Percentiles rank a stretch among this genome's conserved stretches.
Conservation (phyloP, 768 basidiomycete species). For the Sporobolomyces roseus region DNA sequence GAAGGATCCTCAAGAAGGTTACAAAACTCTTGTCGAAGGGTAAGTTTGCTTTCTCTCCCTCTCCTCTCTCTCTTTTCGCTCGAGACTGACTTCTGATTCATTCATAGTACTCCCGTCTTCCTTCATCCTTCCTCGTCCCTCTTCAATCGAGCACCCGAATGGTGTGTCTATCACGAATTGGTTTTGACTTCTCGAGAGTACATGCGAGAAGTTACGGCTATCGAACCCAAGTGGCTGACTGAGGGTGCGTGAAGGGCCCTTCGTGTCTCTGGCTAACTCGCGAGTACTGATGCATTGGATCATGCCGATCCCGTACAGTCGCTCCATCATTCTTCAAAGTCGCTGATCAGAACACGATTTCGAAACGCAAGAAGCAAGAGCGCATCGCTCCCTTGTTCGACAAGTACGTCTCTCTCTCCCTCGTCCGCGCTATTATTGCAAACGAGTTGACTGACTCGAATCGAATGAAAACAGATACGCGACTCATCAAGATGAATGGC, state of each 20-base stretch:
- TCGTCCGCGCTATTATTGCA: neutral
- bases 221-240: constrained; percentile 97
- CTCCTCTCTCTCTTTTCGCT: constrained; percentile 37
- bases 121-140: constrained; percentile 89
- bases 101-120: constrained; percentile 78
- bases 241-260: constrained; percentile 57
- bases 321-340: constrained; percentile 99
- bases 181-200: constrained; percentile 71
- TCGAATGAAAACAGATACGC: constrained; percentile 58
- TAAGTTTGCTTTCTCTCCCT: constrained; percentile 1
- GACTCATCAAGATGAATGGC: constrained; percentile 60
- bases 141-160: constrained; percentile 95
- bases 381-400: constrained; percentile 92
- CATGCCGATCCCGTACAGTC: constrained; percentile 5
- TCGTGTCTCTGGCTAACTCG: neutral
- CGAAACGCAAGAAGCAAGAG: constrained; percentile 89
- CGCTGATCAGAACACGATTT: constrained; percentile 95
- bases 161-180: constrained; percentile 92
- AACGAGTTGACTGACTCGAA: neutral
- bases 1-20: constrained; percentile 91
- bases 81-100: too few relatives aligned
- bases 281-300: neutral
- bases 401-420: constrained; percentile 61
- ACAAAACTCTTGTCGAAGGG: constrained; percentile 94
- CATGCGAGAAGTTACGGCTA: constrained; percentile 65